Evolutionary conservation across 495 filamentous ascomycete species (phyloP), one percentile per base, ranked within the genome.

Genomic region (Ramalina peruviana): DNA sequence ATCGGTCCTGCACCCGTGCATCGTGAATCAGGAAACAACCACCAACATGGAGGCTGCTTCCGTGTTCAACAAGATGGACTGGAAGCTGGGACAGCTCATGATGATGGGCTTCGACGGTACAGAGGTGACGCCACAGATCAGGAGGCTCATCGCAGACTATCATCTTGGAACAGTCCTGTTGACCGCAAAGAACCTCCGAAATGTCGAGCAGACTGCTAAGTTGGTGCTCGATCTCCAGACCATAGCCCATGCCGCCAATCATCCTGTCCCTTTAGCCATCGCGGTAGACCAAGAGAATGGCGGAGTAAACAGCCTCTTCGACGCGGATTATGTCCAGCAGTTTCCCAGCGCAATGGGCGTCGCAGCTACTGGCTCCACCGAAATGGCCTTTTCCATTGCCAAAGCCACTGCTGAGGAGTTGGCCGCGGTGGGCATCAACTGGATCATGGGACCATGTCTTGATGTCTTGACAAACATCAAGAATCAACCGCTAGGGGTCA

Each of bases 101-200:
- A 90, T 93, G 75, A 90, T 93, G 86, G 88, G 86, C 62, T 94
- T 88, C 71, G 86, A 94, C 73, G 87, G 87, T 50, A 89, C 86
- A 41, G 76, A 84, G 57, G 82, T 93, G 50, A 92, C 83, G 23
- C 82, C 83, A 43, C 84, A 88, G 65, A 92, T 94, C 57, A 80
- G 80, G 57, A 78, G 77, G 36, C 76, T 94, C 53, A 93, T 94
- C 57, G 79, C 86, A 60, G 74, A 90, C 53, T 84, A 93, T 57
- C 82, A 94, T 57, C 60, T 94, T 11, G 88, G 84, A 16, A 82
- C 81, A n/a, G 78, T 94, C 53, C 70, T 94, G 40, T 67, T 94
- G 36, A 87, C 86, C 12, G 85, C 88, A 39, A 94, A 94, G 67
- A 94, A 94, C 61, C 72, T 94, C 27, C 89, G 87, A 80, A 88